Percentiles rank a stretch among this genome's conserved stretches.
Evolutionary conservation across 1,284 basidiomycete genomes (phyloP).

Genomic region (Fomitiporia mediterranea): DNA sequence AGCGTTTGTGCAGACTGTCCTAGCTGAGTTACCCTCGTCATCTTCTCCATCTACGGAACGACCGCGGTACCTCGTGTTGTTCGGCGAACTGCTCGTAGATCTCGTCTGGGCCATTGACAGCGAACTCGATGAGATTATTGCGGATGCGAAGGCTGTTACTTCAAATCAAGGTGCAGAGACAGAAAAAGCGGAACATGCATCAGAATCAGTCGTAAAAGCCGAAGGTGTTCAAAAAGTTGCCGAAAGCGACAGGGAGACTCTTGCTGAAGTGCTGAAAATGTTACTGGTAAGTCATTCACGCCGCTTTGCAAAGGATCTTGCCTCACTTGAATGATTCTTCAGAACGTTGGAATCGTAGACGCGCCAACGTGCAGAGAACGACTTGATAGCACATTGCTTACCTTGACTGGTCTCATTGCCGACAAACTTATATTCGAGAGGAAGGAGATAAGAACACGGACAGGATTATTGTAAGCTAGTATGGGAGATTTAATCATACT

Average conservation of each 20-base stretch:
- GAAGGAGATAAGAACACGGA: constrained; percentile 74
- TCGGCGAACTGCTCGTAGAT: constrained; percentile 71
- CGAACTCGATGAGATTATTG: constrained; percentile 64
- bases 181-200: constrained; percentile 17
- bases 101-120: constrained; percentile 74
- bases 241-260: constrained; percentile 56
- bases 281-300: constrained; percentile 53
- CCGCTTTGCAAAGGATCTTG: constrained; percentile 10
- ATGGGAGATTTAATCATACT: constrained; percentile 9
- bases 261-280: constrained; percentile 55
- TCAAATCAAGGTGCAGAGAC: constrained; percentile 22
- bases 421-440: constrained; percentile 61
- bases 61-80: constrained; percentile 37
- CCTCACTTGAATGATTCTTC: neutral
- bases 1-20: constrained; percentile 57
- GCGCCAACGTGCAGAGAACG: constrained; percentile 63
- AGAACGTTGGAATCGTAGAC: constrained; percentile 54
- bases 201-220: constrained; percentile 28
- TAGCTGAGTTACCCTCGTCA: constrained; percentile 60
- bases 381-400: constrained; percentile 59
- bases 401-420: constrained; percentile 55
- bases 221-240: constrained; percentile 45
- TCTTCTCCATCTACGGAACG: constrained; percentile 43
- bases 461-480: constrained; percentile 68
- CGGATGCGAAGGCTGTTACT: constrained; percentile 44